phyloP scores from a whole-genome alignment of 768 basidiomycete species.

The Pleurotus giganteus region DNA sequence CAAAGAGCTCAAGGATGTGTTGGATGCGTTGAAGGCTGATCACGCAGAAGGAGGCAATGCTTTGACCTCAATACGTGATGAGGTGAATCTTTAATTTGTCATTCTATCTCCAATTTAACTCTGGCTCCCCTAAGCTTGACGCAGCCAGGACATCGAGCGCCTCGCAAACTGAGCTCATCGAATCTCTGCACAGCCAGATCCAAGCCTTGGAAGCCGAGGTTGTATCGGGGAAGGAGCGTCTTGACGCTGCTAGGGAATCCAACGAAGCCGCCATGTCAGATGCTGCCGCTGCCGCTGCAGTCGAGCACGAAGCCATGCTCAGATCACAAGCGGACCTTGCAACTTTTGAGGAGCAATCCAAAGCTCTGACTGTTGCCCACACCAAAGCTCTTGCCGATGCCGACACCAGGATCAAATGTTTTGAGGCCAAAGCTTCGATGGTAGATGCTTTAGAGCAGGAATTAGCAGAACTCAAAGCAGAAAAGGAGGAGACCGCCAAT shows the following conservation, averaged over 20 bases:
- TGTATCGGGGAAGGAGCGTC: constrained; percentile 44
- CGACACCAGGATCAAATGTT: constrained; percentile 39
- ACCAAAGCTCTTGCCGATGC: constrained; percentile 46
- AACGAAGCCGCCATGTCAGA: constrained; percentile 42
- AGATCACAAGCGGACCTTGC: constrained; percentile 64
- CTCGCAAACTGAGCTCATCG: constrained; percentile 44
- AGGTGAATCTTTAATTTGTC: constrained; percentile 30
- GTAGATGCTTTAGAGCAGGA: constrained; percentile 45
- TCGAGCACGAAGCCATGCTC: constrained; percentile 61
- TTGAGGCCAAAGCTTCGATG: constrained; percentile 45
- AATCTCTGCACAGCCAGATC: constrained; percentile 49
- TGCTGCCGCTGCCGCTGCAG: constrained; percentile 48
- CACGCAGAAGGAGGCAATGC: constrained; percentile 29
- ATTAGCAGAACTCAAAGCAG: constrained; percentile 50
- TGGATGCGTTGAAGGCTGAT: constrained; percentile 34
- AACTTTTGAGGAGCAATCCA: constrained; percentile 49
- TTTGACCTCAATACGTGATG: constrained; percentile 42
- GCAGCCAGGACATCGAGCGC: constrained; percentile 37
- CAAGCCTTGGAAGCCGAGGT: constrained; percentile 51
- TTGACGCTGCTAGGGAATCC: constrained; percentile 47
- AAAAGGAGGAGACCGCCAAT: constrained; percentile 67
- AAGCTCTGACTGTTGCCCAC: constrained; percentile 50
- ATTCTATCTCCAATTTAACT: constrained; percentile 2
- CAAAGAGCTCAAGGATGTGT: constrained; percentile 34
- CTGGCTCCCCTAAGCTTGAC: constrained; percentile 43